A percentile compares a stretch with the other conserved stretches of the same genome.
These are phyloP conservation scores for Nasturtium officinale DNA, from an alignment of 345 rosid genomes.

Conservation along the genomic window DNA sequence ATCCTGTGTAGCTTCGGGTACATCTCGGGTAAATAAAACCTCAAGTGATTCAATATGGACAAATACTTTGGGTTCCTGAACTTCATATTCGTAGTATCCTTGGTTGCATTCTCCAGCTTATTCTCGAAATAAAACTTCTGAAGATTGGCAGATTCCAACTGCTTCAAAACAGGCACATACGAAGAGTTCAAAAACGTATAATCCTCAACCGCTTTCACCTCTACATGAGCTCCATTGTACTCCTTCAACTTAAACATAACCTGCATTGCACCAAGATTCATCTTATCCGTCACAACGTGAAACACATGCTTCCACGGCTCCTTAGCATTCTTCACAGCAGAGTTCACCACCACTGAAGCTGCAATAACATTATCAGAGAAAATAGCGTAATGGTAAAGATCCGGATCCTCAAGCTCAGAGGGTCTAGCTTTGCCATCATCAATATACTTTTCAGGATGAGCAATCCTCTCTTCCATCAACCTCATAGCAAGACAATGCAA, in stretches of 20 bases:
- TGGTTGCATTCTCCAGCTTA: slow-evolving; percentile 88
- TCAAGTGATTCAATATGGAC: slow-evolving; percentile 91
- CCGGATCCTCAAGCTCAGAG: slow-evolving; percentile 78
- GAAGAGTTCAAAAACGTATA: slow-evolving; percentile 90
- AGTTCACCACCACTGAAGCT: slow-evolving; percentile 94
- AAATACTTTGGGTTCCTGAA: slow-evolving; percentile 94
- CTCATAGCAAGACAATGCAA: slow-evolving; percentile 95
- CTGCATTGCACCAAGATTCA: slow-evolving; percentile 99
- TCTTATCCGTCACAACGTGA: slow-evolving; percentile 97
- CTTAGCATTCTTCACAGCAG: slow-evolving; percentile 88
- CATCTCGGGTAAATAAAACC: slow-evolving; percentile 96
- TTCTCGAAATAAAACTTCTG: slow-evolving; percentile 96
- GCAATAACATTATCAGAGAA: slow-evolving; percentile 94
- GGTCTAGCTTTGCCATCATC: slow-evolving; percentile 73
- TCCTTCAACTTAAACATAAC: slow-evolving; percentile 94
- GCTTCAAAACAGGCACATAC: slow-evolving; percentile 88
- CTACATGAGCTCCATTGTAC: slow-evolving; percentile 87
- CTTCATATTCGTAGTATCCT: slow-evolving; percentile 94
- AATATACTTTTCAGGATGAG: slow-evolving; percentile 73
- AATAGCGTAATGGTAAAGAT: slow-evolving; percentile 86
- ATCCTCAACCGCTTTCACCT: slow-evolving; percentile 99
- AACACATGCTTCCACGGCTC: slow-evolving; percentile 96
- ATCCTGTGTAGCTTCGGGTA: slow-evolving; percentile 86
- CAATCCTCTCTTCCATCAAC: slow-evolving; percentile 94
- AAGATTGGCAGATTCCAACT: slow-evolving; percentile 82